phyloP scores from a whole-genome alignment of 495 filamentous ascomycete species.

The Penicillium lividum region DNA sequence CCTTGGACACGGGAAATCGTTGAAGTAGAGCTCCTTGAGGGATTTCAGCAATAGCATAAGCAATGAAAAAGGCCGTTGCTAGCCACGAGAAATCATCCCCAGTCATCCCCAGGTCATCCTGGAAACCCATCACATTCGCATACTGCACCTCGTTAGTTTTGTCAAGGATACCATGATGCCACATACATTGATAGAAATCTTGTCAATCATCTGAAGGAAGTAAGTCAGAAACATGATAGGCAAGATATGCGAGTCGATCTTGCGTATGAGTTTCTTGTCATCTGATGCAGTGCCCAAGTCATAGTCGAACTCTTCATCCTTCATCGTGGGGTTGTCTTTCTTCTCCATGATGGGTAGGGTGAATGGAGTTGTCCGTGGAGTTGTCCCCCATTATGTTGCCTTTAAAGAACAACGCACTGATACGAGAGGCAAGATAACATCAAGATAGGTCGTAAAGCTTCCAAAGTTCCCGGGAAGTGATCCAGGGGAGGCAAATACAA shows the following conservation, averaged over 20 bases:
- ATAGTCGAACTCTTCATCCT: constrained; percentile 13
- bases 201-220: constrained; percentile 66
- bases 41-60: constrained; percentile 54
- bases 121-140: constrained; percentile 58
- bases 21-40: constrained; percentile 41
- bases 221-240: constrained; percentile 62
- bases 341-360: constrained; percentile 12
- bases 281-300: constrained; percentile 25
- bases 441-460: constrained; percentile 7
- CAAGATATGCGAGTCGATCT: constrained; percentile 54
- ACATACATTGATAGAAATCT: constrained; percentile 60
- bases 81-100: constrained; percentile 56
- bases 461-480: background rate
- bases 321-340: constrained; percentile 12
- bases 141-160: constrained; percentile 32
- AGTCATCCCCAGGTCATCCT: constrained; percentile 45
- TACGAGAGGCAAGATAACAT: constrained; percentile 4
- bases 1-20: constrained; percentile 51
- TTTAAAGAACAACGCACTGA: constrained; percentile 11
- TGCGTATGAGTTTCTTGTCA: constrained; percentile 42
- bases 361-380: background rate
- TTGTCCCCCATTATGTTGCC: background rate
- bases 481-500: background rate
- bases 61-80: constrained; percentile 57
- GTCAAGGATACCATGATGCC: constrained; percentile 2